Evolutionary conservation across 176 grass and related monocot species (phyloP).

Genomic region (Puccinellia tenuiflora): DNA sequence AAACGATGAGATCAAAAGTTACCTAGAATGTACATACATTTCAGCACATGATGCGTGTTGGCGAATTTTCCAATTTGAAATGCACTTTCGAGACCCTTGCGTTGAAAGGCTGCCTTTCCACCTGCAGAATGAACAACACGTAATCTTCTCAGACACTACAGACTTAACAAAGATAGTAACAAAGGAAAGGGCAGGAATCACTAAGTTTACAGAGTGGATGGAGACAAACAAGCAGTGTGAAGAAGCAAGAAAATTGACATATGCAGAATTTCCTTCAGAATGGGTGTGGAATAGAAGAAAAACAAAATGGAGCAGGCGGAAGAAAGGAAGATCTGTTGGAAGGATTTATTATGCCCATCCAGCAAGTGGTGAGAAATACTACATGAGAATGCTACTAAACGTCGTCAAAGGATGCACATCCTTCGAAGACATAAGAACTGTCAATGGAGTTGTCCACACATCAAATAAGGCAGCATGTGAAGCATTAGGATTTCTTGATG

Average conservation of each 20-base stretch:
- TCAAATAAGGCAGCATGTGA: too few species aligned
- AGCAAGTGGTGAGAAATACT: too few species aligned
- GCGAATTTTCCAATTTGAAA: slow-evolving; percentile 25
- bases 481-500: too few species aligned
- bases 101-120: slow-evolving; percentile 28
- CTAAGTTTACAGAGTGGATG: not conserved
- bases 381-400: too few species aligned
- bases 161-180: not conserved
- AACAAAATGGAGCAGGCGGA: too few species aligned
- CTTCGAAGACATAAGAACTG: too few species aligned
- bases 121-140: not conserved
- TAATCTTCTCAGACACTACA: not conserved
- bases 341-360: too few species aligned
- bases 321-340: too few species aligned
- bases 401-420: too few species aligned
- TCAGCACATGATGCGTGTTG: slow-evolving; percentile 18
- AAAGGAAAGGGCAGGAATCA: not conserved
- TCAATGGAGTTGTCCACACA: too few species aligned
- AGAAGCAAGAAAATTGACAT: slow-evolving; percentile 8
- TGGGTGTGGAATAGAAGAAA: slow-evolving; percentile 16
- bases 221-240: not conserved
- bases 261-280: not conserved
- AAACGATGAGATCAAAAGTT: slow-evolving; percentile 25
- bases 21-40: slow-evolving; percentile 25
- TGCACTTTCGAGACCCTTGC: slow-evolving; percentile 2